Evolutionary conservation across 1,284 basidiomycete species (phyloP).

Genomic region (Phaffia rhodozyma): DNA sequence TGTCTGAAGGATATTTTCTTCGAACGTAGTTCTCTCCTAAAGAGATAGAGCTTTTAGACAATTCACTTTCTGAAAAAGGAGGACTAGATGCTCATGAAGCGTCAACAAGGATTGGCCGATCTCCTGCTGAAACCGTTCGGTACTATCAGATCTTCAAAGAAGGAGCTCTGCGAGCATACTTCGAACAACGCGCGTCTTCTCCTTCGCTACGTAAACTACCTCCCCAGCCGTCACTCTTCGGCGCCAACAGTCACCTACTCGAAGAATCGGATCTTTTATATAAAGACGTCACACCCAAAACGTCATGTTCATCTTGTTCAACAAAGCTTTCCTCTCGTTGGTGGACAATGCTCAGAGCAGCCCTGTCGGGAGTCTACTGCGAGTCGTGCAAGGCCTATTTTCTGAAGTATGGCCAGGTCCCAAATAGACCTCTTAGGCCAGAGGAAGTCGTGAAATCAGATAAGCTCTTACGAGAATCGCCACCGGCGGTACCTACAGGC

Average conservation of each 20-base stretch:
- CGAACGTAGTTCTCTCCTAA: neutral
- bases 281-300: constrained; percentile 18
- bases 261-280: constrained; percentile 21
- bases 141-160: constrained; percentile 37
- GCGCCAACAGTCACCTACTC: constrained; percentile 42
- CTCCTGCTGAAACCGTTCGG: constrained; percentile 31
- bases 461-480: no score
- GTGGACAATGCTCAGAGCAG: constrained; percentile 45
- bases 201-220: neutral
- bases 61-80: constrained; percentile 22
- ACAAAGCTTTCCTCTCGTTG: constrained; percentile 60
- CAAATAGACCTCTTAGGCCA: no score
- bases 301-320: constrained; percentile 58
- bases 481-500: neutral
- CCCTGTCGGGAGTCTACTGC: constrained; percentile 1
- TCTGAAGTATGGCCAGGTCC: constrained; percentile 9
- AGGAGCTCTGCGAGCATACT: constrained; percentile 16
- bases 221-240: constrained; percentile 29
- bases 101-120: constrained; percentile 27
- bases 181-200: constrained; percentile 4
- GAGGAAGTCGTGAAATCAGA: no score
- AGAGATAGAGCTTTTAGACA: neutral
- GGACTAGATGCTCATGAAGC: constrained; percentile 33
- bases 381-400: neutral
- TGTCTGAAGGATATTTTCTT: neutral